phyloP scores from a whole-genome alignment of 441 rosid species.

The Geranium incanum region DNA sequence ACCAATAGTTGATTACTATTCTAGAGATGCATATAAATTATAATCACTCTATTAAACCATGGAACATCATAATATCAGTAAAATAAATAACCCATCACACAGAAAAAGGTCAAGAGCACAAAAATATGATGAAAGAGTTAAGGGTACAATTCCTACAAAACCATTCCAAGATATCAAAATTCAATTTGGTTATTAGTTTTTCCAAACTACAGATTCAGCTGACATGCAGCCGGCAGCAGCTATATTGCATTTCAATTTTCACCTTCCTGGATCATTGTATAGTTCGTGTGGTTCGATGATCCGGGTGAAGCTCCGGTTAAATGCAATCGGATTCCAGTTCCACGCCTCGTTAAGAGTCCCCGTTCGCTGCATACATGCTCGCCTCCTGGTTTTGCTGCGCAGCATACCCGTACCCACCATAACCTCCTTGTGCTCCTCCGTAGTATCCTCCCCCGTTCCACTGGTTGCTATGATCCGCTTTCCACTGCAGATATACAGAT shows the following conservation, averaged over 20 bases:
- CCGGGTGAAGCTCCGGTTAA: neutral
- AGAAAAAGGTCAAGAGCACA: neutral
- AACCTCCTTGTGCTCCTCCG: constrained; percentile 51
- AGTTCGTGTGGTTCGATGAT: neutral
- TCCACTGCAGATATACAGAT: constrained; percentile 36
- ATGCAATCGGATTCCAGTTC: neutral
- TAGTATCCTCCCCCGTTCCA: constrained; percentile 60
- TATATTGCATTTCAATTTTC: constrained; percentile 15
- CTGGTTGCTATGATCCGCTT: constrained; percentile 45
- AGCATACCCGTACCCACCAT: constrained; percentile 52
- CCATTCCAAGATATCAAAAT: constrained; percentile 16
- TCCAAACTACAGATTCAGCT: constrained; percentile 22
- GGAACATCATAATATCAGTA: neutral
- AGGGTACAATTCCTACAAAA: constrained; percentile 8
- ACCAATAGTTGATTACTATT: too few relatives aligned
- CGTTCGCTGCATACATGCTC: constrained; percentile 37
- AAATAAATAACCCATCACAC: neutral
- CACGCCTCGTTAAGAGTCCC: constrained; percentile 34
- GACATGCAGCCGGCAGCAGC: constrained; percentile 11
- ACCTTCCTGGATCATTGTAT: constrained; percentile 21
- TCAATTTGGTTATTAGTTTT: constrained; percentile 35
- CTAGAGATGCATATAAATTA: too few relatives aligned
- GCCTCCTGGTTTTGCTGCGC: constrained; percentile 42
- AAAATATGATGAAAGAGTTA: neutral
- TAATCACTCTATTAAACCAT: too few relatives aligned